Conservation (phyloP, 805 yeast genomes). For the Wickerhamiella hasegawae region DNA sequence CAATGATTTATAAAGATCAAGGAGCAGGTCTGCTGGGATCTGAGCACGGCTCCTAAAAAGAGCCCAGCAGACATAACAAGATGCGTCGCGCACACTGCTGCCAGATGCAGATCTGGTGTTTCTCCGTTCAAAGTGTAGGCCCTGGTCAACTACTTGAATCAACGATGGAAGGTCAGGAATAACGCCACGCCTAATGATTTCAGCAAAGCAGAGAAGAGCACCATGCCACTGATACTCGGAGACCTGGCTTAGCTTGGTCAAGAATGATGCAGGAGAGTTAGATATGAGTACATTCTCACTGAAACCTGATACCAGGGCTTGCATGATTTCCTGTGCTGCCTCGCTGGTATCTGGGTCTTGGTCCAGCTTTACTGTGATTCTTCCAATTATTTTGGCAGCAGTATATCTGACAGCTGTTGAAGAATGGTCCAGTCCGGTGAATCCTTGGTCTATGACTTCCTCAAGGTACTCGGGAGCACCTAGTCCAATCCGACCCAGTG, state of each 20-base stretch:
- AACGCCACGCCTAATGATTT: slow-evolving; percentile 18
- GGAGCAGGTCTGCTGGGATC: slow-evolving; percentile 8
- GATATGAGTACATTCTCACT: slow-evolving; percentile 9
- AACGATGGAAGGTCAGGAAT: slow-evolving; percentile 3
- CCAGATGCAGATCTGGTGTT: slow-evolving; percentile 40
- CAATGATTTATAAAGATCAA: slow-evolving; percentile 23
- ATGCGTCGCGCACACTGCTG: slow-evolving; percentile 62
- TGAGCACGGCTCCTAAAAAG: slow-evolving; percentile 29
- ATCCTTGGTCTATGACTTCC: slow-evolving; percentile 1
- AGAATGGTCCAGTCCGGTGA: slow-evolving; percentile 2
- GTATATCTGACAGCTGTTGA: slow-evolving; percentile 9
- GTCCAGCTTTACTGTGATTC: slow-evolving; percentile 24
- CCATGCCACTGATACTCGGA: slow-evolving; percentile 40
- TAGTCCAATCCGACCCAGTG: background rate
- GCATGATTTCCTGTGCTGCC: slow-evolving; percentile 19
- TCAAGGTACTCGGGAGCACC: slow-evolving; percentile 1
- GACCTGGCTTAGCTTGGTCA: slow-evolving; percentile 18
- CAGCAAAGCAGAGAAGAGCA: slow-evolving; percentile 40
- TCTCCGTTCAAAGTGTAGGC: slow-evolving; percentile 43
- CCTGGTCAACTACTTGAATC: slow-evolving; percentile 9
- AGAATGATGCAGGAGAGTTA: slow-evolving; percentile 5
- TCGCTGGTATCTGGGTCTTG: slow-evolving; percentile 14
- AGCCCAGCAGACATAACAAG: slow-evolving; percentile 79
- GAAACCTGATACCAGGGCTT: slow-evolving; percentile 17
- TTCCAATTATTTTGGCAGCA: slow-evolving; percentile 45